These are phyloP conservation scores for Camellia sinensis DNA, from an alignment of 148 eudicot genomes.

Conservation along the genomic window DNA sequence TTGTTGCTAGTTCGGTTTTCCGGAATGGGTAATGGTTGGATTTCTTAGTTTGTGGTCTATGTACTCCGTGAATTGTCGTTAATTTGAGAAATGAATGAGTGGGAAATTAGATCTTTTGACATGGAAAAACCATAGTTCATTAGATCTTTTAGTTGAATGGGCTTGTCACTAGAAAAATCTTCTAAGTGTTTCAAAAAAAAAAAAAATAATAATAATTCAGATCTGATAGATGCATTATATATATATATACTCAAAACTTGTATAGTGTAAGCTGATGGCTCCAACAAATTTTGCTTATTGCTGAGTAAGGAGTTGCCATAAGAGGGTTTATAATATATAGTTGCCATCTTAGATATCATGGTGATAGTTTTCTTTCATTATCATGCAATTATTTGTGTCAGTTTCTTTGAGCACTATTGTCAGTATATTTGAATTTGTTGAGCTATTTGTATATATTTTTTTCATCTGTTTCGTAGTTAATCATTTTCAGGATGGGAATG, in stretches of 20 bases:
- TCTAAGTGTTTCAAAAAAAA: too few species aligned
- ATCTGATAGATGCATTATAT: too few species aligned
- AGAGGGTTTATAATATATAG: not conserved
- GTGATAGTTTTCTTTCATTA: not conserved
- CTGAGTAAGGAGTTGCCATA: not conserved
- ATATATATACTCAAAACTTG: not conserved
- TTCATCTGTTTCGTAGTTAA: not conserved
- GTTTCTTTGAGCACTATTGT: not conserved
- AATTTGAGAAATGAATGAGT: too few species aligned
- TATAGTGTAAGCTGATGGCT: not conserved
- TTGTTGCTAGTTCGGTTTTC: not conserved
- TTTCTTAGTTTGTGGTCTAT: too few species aligned
- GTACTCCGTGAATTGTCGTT: too few species aligned
- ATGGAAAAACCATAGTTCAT: too few species aligned
- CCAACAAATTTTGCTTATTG: too few species aligned
- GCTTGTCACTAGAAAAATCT: too few species aligned
- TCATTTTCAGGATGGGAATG: slow-evolving; percentile 50
- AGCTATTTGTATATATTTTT: not conserved
- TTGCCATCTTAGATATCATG: not conserved
- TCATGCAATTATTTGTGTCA: not conserved
- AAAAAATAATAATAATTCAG: too few species aligned
- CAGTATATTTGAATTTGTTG: not conserved
- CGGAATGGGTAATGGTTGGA: not conserved
- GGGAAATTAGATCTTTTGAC: too few species aligned
- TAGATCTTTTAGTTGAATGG: too few species aligned